Conservation (phyloP, 345 rosid genomes). For the Pugionium dolabratum region DNA sequence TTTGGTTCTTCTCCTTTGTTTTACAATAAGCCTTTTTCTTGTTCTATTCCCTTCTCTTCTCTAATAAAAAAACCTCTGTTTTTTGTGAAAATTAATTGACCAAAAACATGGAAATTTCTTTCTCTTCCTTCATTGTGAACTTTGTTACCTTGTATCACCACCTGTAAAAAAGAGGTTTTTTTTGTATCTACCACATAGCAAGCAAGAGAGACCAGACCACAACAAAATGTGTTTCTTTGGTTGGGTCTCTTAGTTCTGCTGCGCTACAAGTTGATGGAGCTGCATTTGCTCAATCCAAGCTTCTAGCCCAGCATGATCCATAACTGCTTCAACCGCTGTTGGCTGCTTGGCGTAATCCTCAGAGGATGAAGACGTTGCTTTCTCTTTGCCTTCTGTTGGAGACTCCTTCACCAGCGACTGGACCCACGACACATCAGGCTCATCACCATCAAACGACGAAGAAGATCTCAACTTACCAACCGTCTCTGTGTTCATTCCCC, state of each 20-base stretch:
- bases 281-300: slow-evolving; percentile 89
- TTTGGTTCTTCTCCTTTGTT: slow-evolving; percentile 20
- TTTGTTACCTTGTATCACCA: too few relatives aligned
- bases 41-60: slow-evolving; percentile 10
- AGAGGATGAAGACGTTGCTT: slow-evolving; percentile 35
- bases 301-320: slow-evolving; percentile 67
- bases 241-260: slow-evolving; percentile 64
- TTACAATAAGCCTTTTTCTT: too few relatives aligned
- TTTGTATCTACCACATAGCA: slow-evolving; percentile 30
- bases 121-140: too few relatives aligned
- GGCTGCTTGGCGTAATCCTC: slow-evolving; percentile 37
- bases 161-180: slow-evolving; percentile 35
- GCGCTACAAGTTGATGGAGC: slow-evolving; percentile 91
- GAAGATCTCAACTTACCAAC: slow-evolving; percentile 52
- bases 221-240: slow-evolving; percentile 25
- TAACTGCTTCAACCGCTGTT: slow-evolving; percentile 47
- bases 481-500: slow-evolving; percentile 60
- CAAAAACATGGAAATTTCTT: slow-evolving; percentile 30
- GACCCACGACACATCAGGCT: slow-evolving; percentile 92
- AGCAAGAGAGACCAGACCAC: slow-evolving; percentile 6
- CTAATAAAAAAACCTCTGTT: slow-evolving; percentile 8
- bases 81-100: slow-evolving; percentile 34
- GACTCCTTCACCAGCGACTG: slow-evolving; percentile 81
- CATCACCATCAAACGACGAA: slow-evolving; percentile 63
- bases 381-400: slow-evolving; percentile 61